Evolutionary conservation across 371 early-diverging fungal genomes (phyloP), one percentile per base, ranked within the genome.

Genomic region (Mortierella sp.): DNA sequence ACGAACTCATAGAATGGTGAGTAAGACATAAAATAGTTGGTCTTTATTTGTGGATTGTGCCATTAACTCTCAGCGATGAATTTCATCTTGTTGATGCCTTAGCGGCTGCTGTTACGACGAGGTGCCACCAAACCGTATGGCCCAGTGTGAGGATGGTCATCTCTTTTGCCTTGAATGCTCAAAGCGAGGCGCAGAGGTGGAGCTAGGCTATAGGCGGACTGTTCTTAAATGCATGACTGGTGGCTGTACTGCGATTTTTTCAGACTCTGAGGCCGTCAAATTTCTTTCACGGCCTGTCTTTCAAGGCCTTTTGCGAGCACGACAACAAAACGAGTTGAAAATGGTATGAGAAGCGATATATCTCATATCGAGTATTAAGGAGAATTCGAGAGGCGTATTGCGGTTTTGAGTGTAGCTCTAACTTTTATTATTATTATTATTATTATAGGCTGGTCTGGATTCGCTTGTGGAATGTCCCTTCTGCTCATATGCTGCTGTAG

Each of bases 91-190:
- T 61, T 51, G 2, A 8, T 18, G 11, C 18, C 3, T 14, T 75
- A 83, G 84, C 51, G 84, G 83, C 4, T 84, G 84, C 58, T 84
- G 84, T 47, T 84, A 70, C 28, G 73, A 74, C 37, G 84, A 79
- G 1, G 66, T 72, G 22, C 73, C 78, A 14, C 66, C 78, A 3
- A 70, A 72, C 64, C 63, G 84, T 32, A 78, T 85, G 67, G 78
- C 85, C 0, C 77, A 81, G 52, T 89, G 89, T 45, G 83, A 85
- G 30, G 88, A 89, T 10, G 89, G 86, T 0, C 89, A 89, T 70
- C 54, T 87, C 45, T 88, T 89, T 54, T 89, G 89, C 55, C 60
- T 78, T 28, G 83, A 86, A 26, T 89, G 89, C 59, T 85, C 86
- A 14, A 62, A 83, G 10, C 72, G 79, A 20, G 80, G 77, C 0